phyloP scores from a whole-genome alignment of 345 rosid genomes.

The Euclidium syriacum region DNA sequence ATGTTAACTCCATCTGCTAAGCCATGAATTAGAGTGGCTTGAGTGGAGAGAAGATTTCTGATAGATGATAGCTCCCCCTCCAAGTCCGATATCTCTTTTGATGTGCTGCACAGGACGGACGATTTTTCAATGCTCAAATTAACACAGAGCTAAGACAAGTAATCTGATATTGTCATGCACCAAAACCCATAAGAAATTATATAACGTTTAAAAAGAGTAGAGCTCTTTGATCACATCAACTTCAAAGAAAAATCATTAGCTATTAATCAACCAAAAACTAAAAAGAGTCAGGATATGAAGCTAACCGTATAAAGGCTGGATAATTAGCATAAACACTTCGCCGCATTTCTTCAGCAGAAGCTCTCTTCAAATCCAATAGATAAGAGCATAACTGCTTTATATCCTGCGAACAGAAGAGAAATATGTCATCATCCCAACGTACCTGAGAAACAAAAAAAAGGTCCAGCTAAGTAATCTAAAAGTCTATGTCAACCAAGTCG shows the following conservation, averaged over 20 bases:
- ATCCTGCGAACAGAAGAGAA: conserved; percentile 51
- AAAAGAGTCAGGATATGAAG: conserved; percentile 3
- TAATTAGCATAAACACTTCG: conserved; percentile 97
- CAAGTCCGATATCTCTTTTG: conserved; percentile 96
- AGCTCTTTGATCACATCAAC: not conserved
- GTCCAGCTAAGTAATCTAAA: not conserved
- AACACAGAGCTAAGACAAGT: not conserved
- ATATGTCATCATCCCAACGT: not conserved
- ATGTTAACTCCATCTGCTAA: conserved; percentile 85
- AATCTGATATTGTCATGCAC: not conserved
- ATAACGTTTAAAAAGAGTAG: not conserved
- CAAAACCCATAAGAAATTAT: not conserved
- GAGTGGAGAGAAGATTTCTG: conserved; percentile 86
- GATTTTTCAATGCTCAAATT: not conserved
- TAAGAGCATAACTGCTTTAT: conserved; percentile 70
- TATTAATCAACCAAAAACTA: not conserved
- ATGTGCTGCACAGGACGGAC: conserved; percentile 58
- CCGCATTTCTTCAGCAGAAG: conserved; percentile 98
- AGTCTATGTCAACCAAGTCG: not conserved
- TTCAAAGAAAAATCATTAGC: not conserved
- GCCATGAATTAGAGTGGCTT: conserved; percentile 86
- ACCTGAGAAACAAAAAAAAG: not conserved
- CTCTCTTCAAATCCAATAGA: conserved; percentile 91
- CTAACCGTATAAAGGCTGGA: conserved; percentile 90
- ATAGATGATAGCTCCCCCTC: conserved; percentile 97